phyloP scores from a whole-genome alignment of 352 stramenopile genomes.

The Pythium grandisporangium region DNA sequence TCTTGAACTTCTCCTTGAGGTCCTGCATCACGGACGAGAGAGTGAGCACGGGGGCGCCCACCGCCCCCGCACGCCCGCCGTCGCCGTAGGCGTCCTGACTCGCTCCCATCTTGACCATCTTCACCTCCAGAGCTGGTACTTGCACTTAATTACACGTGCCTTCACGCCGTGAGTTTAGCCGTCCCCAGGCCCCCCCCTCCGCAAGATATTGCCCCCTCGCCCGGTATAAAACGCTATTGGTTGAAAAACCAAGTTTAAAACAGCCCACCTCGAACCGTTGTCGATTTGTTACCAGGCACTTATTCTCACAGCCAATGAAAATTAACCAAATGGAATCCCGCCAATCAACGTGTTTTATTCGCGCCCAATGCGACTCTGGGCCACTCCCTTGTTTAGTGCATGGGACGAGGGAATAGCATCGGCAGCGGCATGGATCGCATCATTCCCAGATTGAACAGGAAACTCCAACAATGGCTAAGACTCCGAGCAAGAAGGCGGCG shows the following conservation, averaged over 20 bases:
- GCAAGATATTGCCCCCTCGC: conserved; percentile 15
- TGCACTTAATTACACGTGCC: background rate
- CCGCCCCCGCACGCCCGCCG: conserved; percentile 17
- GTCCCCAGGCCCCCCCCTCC: too few species aligned
- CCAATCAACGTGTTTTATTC: conserved; percentile 1
- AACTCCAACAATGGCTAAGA: conserved; percentile 88
- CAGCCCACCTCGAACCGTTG: background rate
- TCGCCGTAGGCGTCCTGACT: conserved; percentile 42
- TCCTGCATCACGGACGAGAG: conserved; percentile 91
- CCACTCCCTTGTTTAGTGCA: background rate
- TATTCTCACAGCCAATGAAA: conserved; percentile 11
- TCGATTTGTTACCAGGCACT: background rate
- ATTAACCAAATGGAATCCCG: background rate
- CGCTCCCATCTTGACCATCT: conserved; percentile 49
- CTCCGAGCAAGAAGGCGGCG: conserved; percentile 90
- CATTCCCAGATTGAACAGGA: conserved; percentile 92
- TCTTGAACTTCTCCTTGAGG: conserved; percentile 99
- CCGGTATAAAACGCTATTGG: too few species aligned
- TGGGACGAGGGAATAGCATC: too few species aligned
- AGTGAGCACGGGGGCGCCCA: conserved; percentile 28
- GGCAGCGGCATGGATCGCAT: conserved; percentile 97
- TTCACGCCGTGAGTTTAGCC: too few species aligned
- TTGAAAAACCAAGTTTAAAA: conserved; percentile 14
- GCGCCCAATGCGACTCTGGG: conserved; percentile 5
- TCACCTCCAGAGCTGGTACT: too few species aligned